Base-by-base conservation (phyloP, 2,329 filamentous ascomycete species). In the Monosporascus sp. region DNA sequence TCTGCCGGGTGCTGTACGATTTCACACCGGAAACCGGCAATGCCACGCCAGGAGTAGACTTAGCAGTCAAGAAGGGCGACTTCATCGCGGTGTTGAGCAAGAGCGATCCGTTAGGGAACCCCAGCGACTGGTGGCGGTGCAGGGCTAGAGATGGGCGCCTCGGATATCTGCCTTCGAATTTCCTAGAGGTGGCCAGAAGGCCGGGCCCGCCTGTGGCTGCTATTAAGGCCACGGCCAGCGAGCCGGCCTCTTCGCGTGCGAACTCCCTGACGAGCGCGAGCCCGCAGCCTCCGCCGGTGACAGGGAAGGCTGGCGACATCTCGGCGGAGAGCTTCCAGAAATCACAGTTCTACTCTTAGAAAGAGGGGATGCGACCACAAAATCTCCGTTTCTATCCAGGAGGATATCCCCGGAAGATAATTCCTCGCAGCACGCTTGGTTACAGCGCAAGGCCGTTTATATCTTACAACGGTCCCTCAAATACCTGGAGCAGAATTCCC, bases 41-140 rank as follows among this genome's bases (percentile, higher is more conserved):
- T 53, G 71, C 73, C 15, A 78, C 78, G 20, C 75, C 86, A 56
- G 90, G 89, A 36, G 85, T 97, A 61, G 95, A 99, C 66, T 80
- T 99, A 15, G 86, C 89, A 37, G 93, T 95, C 24, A 92, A 89
- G 75, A 97, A 96, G 76, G 93, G 93, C 55, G 94, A 99, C 63
- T 85, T 97, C 50, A 92, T 99, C 17, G 94, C 94, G 25, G 91
- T 99, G 1, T 80, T 99, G 51, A 88, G 87, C 75, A 97, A 97
- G 75, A 88, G 85, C 18, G 94, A 99, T 65, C 94, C 94, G 1
- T 83, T 93, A 66, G 94, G 94, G 44, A 91, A 94, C 63, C 84
- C 90, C 5, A 94, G 89, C 50, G 93, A 99, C 67, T 99, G 94
- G 94, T 99, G 94, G 94, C 85, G 88, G 60, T 99, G 95, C 72